Conservation (phyloP, 352 stramenopile genomes). For the Phytophthora constricta region DNA sequence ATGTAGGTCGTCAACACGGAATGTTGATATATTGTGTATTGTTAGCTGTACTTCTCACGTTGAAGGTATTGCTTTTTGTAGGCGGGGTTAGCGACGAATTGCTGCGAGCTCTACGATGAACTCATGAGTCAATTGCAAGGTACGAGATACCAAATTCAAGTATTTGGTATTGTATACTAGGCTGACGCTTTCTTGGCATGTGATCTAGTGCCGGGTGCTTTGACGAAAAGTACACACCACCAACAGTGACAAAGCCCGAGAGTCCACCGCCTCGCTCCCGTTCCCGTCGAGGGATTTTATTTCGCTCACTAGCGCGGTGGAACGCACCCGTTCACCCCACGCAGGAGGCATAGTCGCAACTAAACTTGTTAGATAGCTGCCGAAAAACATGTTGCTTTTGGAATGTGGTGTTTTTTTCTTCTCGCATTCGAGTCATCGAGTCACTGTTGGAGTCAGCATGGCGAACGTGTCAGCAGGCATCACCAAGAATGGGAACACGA, state of each 20-base stretch:
- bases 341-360: constrained; percentile 26
- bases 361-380: background rate
- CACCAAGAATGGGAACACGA: constrained; percentile 21
- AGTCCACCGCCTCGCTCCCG: constrained; percentile 19
- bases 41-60: background rate
- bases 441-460: background rate
- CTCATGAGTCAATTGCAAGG: constrained; percentile 58
- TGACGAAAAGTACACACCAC: constrained; percentile 48
- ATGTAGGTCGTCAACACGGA: constrained; percentile 46
- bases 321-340: constrained; percentile 56
- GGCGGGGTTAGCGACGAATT: constrained; percentile 43
- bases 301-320: constrained; percentile 41
- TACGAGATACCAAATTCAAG: constrained; percentile 32
- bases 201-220: constrained; percentile 56
- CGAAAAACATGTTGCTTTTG: too few relatives aligned
- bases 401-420: too few relatives aligned
- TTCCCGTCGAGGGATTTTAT: constrained; percentile 33
- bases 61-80: constrained; percentile 9
- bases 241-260: constrained; percentile 51
- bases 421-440: too few relatives aligned
- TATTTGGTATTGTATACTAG: constrained; percentile 1
- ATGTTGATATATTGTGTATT: too few relatives aligned
- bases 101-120: constrained; percentile 39
- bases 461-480: constrained; percentile 4
- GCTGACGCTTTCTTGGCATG: background rate